Base-by-base conservation (phyloP, 805 yeast species). In the Sugiyamaella marilandica region DNA sequence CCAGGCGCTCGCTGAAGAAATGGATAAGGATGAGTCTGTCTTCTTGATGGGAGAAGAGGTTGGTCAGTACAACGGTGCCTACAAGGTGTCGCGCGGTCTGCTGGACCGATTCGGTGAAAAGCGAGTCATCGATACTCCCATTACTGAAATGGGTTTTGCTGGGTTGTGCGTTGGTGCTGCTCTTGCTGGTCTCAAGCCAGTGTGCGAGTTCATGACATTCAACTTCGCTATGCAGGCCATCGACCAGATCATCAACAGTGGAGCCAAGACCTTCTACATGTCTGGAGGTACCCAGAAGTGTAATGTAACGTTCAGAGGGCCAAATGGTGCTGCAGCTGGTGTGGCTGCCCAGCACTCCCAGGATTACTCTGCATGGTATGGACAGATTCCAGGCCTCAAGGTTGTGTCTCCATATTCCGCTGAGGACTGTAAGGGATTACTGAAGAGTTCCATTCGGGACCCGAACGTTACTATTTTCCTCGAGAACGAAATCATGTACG, bases 161-260 rank as follows among this genome's bases (percentile, higher is more conserved):
- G 97, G 97, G 67, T 74, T 91, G 60, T 85, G 95, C 64, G 95
- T 88, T 45, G 97, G 97, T 72, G 90, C 97, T 41, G 94, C 97
- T n/a, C 81, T 91, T 68, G 89, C 92, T 53, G 97, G 97, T 48
- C 82, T 94, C 70, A 89, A 88, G 74, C 99, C 99, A 62, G 83
- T 94, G 64, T 89, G 94, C 70, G 99, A 94, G 77, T 94, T 94
- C 75, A 94, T 94, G 99, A 92, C 98, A 21, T 90, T 92, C 78
- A 94, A 94, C 82, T 94, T 94, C 71, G 97, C 99, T 67, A 92
- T 94, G 99, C 99, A 94, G 78, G 87, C 99, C 62, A 94, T 94
- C 70, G 99, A 94, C 74, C 98, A 94, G 64, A 94, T 94, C 73
- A 81, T 94, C 74, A 94, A 94, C 81, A 91, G 98, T 53, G 98